A percentile compares a stretch with the other conserved stretches of the same genome.
Evolutionary conservation across 2,329 filamentous ascomycete genomes (phyloP).

Genomic region (Dothideomycetes sp.): DNA sequence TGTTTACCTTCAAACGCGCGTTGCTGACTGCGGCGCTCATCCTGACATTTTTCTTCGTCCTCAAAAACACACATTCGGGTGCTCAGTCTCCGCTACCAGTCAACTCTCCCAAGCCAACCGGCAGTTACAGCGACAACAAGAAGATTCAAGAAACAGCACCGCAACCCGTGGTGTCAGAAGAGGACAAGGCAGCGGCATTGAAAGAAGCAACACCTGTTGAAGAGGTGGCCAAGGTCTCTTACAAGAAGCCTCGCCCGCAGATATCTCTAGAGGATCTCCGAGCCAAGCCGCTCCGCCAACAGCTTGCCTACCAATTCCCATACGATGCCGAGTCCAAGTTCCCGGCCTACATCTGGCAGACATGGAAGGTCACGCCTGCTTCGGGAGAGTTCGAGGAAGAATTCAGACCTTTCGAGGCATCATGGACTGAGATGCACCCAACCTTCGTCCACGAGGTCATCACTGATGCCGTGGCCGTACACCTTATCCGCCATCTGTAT

Average conservation of each 20-base stretch:
- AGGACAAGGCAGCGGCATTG: slow-evolving; percentile 4
- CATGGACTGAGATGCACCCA: slow-evolving; percentile 79
- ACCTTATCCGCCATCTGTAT: slow-evolving; percentile 78
- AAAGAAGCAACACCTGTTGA: slow-evolving; percentile 1
- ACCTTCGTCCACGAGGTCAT: slow-evolving; percentile 94
- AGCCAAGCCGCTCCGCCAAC: slow-evolving; percentile 61
- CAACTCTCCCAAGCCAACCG: slow-evolving; percentile 26
- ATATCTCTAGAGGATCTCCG: slow-evolving; percentile 59
- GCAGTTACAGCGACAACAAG: slow-evolving; percentile 23
- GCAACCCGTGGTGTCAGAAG: slow-evolving; percentile 7
- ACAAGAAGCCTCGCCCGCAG: slow-evolving; percentile 40
- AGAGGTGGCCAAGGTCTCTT: slow-evolving; percentile 12
- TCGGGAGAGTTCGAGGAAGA: slow-evolving; percentile 61
- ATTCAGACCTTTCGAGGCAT: slow-evolving; percentile 75
- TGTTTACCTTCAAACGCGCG: slow-evolving; percentile 72
- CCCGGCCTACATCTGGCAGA: slow-evolving; percentile 98
- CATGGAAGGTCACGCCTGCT: slow-evolving; percentile 81
- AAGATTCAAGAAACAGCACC: slow-evolving; percentile 18
- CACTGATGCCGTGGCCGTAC: slow-evolving; percentile 74
- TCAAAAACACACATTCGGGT: slow-evolving; percentile 46
- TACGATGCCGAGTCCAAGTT: slow-evolving; percentile 85
- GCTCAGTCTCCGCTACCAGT: slow-evolving; percentile 14
- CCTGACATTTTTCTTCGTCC: slow-evolving; percentile 57
- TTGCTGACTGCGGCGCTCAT: slow-evolving; percentile 60
- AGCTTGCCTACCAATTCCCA: slow-evolving; percentile 85